Evolutionary conservation across 2,329 filamentous ascomycete genomes (phyloP), one percentile per base, ranked within the genome.

Genomic region (Mycosphaerella sp.): DNA sequence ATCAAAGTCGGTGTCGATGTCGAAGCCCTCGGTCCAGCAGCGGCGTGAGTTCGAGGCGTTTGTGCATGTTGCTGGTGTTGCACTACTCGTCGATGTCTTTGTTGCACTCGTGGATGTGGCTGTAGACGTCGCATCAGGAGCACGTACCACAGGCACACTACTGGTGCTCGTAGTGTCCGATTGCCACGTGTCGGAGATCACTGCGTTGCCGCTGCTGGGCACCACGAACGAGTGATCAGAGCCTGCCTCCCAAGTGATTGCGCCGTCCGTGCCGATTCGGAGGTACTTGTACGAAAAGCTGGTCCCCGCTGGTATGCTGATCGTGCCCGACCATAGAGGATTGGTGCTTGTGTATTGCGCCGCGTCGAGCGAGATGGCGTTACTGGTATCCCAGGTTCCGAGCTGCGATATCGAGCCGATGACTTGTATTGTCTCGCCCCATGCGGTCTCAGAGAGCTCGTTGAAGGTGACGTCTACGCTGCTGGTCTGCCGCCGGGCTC

Each of bases 381-480:
- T 73, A 14, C 56, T 53, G 2, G 66, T 59, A 55, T 82, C 73
- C 86, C 86, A 89, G 29, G 59, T 66, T 4, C 85, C 85, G 6
- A 90, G 77, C 31, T 78, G 72, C 1, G 74, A 63, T 45, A 78
- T 75, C 52, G 77, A 81, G 14, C 86, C 86, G 0, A 79, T 75
- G 10, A 90, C 68, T 67, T 83, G 86, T 64, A 90, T 76, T 7
- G 77, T 82, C 67, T 89, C 76, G 3, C 85, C 86, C 46, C 68
- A 81, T 2, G 64, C 65, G 0, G 85, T 89, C 1, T 72, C 75
- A 17, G 78, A 81, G 1, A 75, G 64, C 57, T 78, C 80, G 45
- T 81, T 73, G 70, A 89, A 88, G 0, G 81, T 81, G 6, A 89
- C 80, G 0, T 78, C 73, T 4, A 85, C 77, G 0, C 75, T 69